These are phyloP conservation scores for Trichoderma sp. DNA, from an alignment of 2,329 filamentous ascomycete species.

Conservation along the genomic window DNA sequence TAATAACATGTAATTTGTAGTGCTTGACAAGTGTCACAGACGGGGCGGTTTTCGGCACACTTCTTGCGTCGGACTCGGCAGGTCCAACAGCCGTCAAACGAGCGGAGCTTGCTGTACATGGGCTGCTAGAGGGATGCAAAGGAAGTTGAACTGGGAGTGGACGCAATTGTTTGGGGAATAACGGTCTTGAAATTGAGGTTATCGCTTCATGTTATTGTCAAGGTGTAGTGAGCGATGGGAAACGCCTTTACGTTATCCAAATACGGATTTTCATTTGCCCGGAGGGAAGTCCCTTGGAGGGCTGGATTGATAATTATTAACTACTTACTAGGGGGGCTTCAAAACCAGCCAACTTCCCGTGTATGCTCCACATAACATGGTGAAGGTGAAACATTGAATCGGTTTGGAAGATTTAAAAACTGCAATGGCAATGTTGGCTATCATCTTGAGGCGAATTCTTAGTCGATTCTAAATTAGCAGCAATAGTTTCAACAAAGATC, in stretches of 20 bases:
- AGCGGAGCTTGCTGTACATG: not conserved
- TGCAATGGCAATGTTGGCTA: not conserved
- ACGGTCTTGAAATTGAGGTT: not conserved
- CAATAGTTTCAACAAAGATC: not conserved
- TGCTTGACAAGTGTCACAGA: not conserved
- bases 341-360: too few relatives aligned
- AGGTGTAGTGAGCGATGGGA: not conserved
- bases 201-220: not conserved
- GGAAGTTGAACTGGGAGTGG: not conserved
- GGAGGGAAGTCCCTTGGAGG: not conserved
- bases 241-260: not conserved
- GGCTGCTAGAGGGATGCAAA: not conserved
- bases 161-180: not conserved
- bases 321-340: too few relatives aligned
- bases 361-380: too few relatives aligned
- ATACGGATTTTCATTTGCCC: not conserved
- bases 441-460: not conserved
- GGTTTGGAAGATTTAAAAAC: not conserved
- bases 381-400: too few relatives aligned
- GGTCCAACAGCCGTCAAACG: not conserved
- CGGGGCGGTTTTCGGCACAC: not conserved
- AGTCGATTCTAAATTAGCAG: not conserved
- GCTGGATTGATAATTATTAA: too few relatives aligned
- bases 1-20: not conserved
- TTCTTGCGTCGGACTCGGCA: constrained; percentile 1